Evolutionary conservation across 1,284 basidiomycete species (phyloP), one percentile per base, ranked within the genome.

Genomic region (Spongiforma sp.): DNA sequence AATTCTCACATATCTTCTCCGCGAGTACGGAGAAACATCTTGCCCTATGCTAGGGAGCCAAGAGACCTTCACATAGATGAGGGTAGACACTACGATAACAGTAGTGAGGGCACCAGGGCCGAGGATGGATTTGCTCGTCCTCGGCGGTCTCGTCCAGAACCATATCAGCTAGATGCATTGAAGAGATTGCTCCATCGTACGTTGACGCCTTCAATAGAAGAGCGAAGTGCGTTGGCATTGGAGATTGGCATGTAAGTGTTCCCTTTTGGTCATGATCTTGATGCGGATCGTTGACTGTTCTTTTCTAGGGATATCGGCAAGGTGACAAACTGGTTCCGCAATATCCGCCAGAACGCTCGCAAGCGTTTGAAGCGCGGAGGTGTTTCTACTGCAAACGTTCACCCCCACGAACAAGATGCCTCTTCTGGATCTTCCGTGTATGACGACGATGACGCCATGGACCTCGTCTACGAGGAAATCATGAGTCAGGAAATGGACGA

Each of bases 321-420:
- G 78, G 90, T 93, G 57, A 92, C 90, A n/a, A 93, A 93, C 75
- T 93, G 91, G 91, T 93, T 93, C 82, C 83, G 91, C 48, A 93
- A 93, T 74, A 80, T 91, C 64, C 84, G 90, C 52, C 90, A 92
- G 78, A 91, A 89, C 12, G 83, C 89, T 37, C 82, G 90, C 61
- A 90, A 87, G 76, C 86, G 89, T 30, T 79, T 81, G 50, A 86
- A 82, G 72, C 83, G 80, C 64, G 71, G 77, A 32, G 79, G 80
- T 12, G 71, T 63, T 61, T 78, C 82, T 59, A 80, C 83, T 57
- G 79, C 82, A 62, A 80, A 81, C 78, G 73, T 62, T 61, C 69
- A 78, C 43, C 76, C 76, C 61, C 78, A 74, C 19, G 86, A 86
- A 30, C 85, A 84, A 39, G 82, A 82, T 54, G 78, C 74, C 17